Conservation (phyloP, 2,329 filamentous ascomycete genomes). For the Biscogniauxia mediterranea region DNA sequence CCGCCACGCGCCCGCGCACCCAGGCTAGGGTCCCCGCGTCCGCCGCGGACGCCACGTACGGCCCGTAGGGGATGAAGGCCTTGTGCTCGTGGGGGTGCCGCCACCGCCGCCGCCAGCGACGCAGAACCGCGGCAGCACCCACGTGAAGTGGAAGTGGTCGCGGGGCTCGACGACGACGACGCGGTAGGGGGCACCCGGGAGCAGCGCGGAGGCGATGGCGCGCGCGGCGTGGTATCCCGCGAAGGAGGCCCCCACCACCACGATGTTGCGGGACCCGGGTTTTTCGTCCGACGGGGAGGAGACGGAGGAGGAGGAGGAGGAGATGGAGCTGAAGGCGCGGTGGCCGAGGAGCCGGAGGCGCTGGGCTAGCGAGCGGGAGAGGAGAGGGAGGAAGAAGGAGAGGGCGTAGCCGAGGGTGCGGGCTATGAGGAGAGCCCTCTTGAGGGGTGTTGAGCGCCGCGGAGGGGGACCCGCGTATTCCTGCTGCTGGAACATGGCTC, state of each 20-base stretch:
- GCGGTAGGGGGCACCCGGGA: constrained; percentile 44
- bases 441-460: constrained; percentile 12
- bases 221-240: constrained; percentile 50
- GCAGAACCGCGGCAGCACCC: constrained; percentile 57
- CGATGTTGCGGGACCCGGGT: constrained; percentile 42
- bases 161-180: constrained; percentile 59
- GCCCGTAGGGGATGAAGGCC: constrained; percentile 59
- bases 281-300: constrained; percentile 1
- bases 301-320: constrained; percentile 6
- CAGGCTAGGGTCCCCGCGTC: constrained; percentile 37
- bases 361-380: constrained; percentile 17
- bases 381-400: constrained; percentile 8
- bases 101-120: constrained; percentile 45
- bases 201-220: constrained; percentile 48
- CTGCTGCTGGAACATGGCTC: background rate
- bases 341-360: constrained; percentile 15
- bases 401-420: constrained; percentile 14
- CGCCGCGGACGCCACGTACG: constrained; percentile 31
- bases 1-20: constrained; percentile 42
- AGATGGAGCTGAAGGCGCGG: background rate
- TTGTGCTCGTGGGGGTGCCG: constrained; percentile 57
- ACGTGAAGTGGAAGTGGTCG: constrained; percentile 60
- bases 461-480: background rate
- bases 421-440: constrained; percentile 18
- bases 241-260: constrained; percentile 58